These are phyloP conservation scores for Penicillium sp. DNA, from an alignment of 2,329 filamentous ascomycete species.

Conservation along the genomic window DNA sequence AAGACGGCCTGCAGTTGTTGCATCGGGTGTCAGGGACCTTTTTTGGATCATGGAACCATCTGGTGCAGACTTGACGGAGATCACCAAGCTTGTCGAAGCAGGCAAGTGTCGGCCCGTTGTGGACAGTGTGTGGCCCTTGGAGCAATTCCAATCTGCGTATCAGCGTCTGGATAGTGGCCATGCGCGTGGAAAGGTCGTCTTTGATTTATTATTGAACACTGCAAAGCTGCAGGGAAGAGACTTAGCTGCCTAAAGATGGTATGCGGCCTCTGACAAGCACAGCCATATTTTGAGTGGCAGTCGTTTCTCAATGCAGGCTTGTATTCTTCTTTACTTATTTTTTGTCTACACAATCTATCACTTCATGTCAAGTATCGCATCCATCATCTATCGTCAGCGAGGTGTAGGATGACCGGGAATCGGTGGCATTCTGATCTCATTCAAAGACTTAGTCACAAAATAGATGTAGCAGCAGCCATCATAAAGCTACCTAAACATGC, in stretches of 20 bases:
- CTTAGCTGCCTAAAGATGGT: no score
- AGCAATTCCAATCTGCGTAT: neutral
- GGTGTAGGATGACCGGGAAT: no score
- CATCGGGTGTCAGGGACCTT: constrained; percentile 17
- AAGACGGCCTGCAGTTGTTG: no score
- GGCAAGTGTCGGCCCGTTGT: constrained; percentile 31
- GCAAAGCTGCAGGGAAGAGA: no score
- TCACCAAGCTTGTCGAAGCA: constrained; percentile 44
- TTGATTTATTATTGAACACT: neutral
- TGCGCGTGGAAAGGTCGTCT: neutral
- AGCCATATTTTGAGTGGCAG: neutral
- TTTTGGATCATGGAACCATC: constrained; percentile 49
- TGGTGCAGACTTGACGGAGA: constrained; percentile 38
- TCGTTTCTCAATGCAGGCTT: neutral
- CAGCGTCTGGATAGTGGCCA: neutral
- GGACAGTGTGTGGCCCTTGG: constrained; percentile 1
- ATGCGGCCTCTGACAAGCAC: no score
- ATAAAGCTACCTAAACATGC: neutral
- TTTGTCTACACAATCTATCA: neutral
- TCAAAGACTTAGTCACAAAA: no score
- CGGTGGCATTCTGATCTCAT: no score
- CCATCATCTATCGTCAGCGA: neutral
- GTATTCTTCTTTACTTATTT: neutral
- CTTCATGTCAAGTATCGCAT: neutral
- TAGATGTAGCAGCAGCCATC: neutral